These are phyloP conservation scores for Rhytidiadelphus loreus DNA, from an alignment of 225 moss, liverwort and hornwort species.

Conservation along the genomic window DNA sequence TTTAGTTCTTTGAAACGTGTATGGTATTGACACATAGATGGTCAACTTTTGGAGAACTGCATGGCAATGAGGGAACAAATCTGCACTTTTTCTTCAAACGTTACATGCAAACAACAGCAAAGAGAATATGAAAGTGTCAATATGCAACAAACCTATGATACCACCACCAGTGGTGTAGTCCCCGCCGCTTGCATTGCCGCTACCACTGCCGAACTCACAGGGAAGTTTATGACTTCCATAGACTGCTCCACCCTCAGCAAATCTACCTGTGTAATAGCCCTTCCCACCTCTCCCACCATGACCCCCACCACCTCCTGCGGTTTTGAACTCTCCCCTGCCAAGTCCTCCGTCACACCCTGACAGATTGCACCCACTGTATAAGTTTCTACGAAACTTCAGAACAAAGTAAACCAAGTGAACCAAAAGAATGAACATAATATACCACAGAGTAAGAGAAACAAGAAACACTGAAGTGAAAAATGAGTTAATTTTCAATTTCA, in stretches of 20 bases:
- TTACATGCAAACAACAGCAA: neutral
- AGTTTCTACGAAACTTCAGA: neutral
- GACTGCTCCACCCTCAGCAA: slow-evolving; percentile 53
- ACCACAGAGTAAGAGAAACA: neutral
- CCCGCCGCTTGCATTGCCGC: slow-evolving; percentile 71
- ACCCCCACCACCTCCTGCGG: slow-evolving; percentile 73
- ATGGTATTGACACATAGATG: neutral
- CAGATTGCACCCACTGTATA: neutral
- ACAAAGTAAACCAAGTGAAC: neutral
- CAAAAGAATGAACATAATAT: neutral
- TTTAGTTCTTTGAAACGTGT: neutral
- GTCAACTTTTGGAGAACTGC: neutral
- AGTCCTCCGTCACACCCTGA: slow-evolving; percentile 52
- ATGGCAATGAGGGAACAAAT: neutral
- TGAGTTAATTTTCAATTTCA: neutral
- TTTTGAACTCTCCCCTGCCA: slow-evolving; percentile 56
- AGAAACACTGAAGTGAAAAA: neutral
- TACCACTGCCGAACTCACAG: slow-evolving; percentile 94
- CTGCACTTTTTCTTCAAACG: neutral
- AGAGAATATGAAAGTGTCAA: neutral
- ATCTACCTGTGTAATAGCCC: slow-evolving; percentile 78
- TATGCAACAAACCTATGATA: slow-evolving; percentile 54
- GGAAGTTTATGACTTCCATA: slow-evolving; percentile 63
- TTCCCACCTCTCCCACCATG: slow-evolving; percentile 85
- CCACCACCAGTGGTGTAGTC: slow-evolving; percentile 80